Conservation (phyloP, 2,329 filamentous ascomycete genomes). For the Sclerotinia spermophila region DNA sequence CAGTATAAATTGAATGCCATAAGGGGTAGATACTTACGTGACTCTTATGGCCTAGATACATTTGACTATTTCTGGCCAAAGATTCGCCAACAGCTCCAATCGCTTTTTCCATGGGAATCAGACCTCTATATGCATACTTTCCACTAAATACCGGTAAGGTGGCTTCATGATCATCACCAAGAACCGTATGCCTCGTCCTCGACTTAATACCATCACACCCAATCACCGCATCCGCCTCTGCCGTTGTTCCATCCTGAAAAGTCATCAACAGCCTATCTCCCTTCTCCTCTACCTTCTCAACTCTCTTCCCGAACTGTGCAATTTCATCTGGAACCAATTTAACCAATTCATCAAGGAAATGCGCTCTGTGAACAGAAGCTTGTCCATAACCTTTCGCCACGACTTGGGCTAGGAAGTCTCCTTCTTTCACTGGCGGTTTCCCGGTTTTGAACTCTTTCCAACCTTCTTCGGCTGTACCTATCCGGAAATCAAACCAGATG, state of each 20-base stretch:
- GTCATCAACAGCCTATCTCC: constrained; percentile 35
- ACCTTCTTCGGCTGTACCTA: constrained; percentile 28
- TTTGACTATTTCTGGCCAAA: constrained; percentile 46
- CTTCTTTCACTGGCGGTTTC: constrained; percentile 23
- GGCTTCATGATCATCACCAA: constrained; percentile 46
- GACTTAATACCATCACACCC: constrained; percentile 42
- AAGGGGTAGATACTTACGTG: constrained; percentile 56
- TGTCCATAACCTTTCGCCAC: constrained; percentile 29
- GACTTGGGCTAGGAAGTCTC: constrained; percentile 22
- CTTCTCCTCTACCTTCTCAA: constrained; percentile 36
- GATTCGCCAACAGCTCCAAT: constrained; percentile 45
- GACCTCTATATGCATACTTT: constrained; percentile 57
- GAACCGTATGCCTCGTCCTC: constrained; percentile 47
- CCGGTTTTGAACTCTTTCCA: constrained; percentile 26
- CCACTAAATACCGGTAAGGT: constrained; percentile 48
- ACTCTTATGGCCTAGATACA: constrained; percentile 53
- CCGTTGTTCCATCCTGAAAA: constrained; percentile 45
- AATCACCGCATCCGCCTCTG: constrained; percentile 23
- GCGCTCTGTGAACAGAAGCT: constrained; percentile 33
- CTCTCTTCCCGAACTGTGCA: constrained; percentile 38
- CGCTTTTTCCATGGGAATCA: constrained; percentile 56
- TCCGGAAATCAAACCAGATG: constrained; percentile 34
- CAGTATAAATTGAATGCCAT: constrained; percentile 38
- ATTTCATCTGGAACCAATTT: constrained; percentile 41
- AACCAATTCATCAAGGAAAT: constrained; percentile 35